Evolutionary conservation across 2,329 filamentous ascomycete genomes (phyloP), one percentile per base, ranked within the genome.

Genomic region (Cladorrhinum sp.): DNA sequence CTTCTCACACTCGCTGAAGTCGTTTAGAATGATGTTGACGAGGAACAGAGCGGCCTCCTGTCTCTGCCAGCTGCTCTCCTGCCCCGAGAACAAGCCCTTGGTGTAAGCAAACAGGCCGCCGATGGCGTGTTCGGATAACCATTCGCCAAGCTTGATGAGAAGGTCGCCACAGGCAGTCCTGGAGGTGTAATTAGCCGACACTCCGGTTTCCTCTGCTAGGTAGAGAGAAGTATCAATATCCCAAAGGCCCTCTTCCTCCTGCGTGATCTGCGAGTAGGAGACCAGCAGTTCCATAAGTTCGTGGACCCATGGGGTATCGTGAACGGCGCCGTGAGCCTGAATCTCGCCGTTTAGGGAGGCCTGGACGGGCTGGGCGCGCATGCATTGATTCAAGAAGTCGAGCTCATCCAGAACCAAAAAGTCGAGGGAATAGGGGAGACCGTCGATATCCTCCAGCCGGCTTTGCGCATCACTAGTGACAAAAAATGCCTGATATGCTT

Each of bases 201-300:
- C 90, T 1, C 92, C 93, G 1, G 92, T 93, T 76, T 98, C 93
- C 75, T 99, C 95, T 0, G 92, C 93, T 51, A 99, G 81, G 75
- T 96, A 99, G 1, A 99, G 84, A 61, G 96, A 98, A 67, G 96
- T 90, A 74, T 99, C 95, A 64, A 97, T 92, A 68, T 97, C 92
- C 95, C 95, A 99, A 9, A 99, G 77, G 7, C 91, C 92, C 76
- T 97, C 92, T 71, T 98, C 95, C 73, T 99, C 95, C 25, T 86
- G 87, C 1, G 90, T 93, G 68, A 99, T 96, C 66, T 93, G 91
- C 12, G 92, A 89, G 75, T 96, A 98, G 1, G 87, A 86, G 20
- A 92, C 86, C 9, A 92, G 85, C 65, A 97, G 83, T 72, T 89
- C 90, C 85, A 97, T 90, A 20, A 97, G 86, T 69, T 96, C 90